Percentiles rank a stretch among this genome's conserved stretches.
Evolutionary conservation across 1,284 basidiomycete species (phyloP).

Genomic region (Cryptococcus maquisensis): DNA sequence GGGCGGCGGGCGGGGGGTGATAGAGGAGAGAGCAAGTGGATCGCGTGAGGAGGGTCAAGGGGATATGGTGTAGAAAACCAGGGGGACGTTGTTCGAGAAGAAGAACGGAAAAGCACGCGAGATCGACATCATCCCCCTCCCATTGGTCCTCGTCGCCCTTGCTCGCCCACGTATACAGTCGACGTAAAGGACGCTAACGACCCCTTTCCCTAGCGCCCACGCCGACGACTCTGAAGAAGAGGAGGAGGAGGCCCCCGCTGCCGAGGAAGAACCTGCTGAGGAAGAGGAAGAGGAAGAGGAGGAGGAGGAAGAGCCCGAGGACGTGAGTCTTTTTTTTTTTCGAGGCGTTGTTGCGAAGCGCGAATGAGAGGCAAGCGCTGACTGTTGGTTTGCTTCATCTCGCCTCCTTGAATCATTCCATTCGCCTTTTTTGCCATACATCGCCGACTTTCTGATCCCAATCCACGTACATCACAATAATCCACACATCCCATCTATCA

Average conservation of each 20-base stretch:
- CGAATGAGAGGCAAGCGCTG: no score
- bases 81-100: neutral
- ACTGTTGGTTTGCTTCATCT: neutral
- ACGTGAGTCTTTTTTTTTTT: constrained; percentile 56
- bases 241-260: constrained; percentile 39
- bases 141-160: neutral
- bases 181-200: neutral
- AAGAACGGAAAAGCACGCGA: neutral
- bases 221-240: constrained; percentile 45
- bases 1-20: neutral
- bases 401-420: neutral
- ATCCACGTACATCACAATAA: neutral
- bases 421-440: neutral
- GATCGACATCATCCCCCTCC: neutral
- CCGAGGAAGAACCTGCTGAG: constrained; percentile 48
- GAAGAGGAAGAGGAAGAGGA: constrained; percentile 52
- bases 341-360: neutral
- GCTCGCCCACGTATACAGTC: neutral
- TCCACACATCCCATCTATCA: neutral
- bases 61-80: no score
- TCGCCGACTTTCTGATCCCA: neutral
- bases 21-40: neutral
- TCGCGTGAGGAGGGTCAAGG: neutral
- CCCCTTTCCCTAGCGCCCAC: constrained; percentile 35
- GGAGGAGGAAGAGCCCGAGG: constrained; percentile 70